Conservation (phyloP, 495 filamentous ascomycete genomes). For the Sphaerosporella brunnea region DNA sequence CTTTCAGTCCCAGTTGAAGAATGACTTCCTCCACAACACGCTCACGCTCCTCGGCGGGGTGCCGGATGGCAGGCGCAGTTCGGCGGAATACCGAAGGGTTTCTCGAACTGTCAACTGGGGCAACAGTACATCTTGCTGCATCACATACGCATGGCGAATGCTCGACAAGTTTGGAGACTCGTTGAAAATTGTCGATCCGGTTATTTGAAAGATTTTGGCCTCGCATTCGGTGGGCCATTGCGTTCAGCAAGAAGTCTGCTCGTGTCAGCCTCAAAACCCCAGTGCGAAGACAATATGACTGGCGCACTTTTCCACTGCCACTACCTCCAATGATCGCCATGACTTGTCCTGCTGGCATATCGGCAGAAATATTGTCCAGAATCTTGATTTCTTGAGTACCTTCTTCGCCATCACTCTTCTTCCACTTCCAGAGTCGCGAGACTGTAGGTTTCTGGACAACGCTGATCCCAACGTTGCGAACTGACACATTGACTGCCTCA, state of each 20-base stretch:
- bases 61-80: constrained; percentile 46
- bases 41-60: constrained; percentile 38
- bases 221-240: constrained; percentile 46
- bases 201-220: constrained; percentile 35
- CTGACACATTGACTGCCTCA: constrained; percentile 39
- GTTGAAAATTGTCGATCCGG: constrained; percentile 42
- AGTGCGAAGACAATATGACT: neutral
- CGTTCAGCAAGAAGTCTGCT: constrained; percentile 48
- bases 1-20: constrained; percentile 51
- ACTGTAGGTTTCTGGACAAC: constrained; percentile 29
- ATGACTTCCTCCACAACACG: constrained; percentile 54
- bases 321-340: constrained; percentile 58
- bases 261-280: neutral
- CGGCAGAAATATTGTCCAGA: constrained; percentile 36
- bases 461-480: constrained; percentile 37
- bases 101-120: constrained; percentile 56
- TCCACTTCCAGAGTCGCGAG: constrained; percentile 25
- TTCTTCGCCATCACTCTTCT: constrained; percentile 10
- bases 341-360: constrained; percentile 42
- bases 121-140: constrained; percentile 57
- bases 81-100: constrained; percentile 51
- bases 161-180: constrained; percentile 33
- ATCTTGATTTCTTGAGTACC: constrained; percentile 28
- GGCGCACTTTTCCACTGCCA: constrained; percentile 42
- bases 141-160: constrained; percentile 50